phyloP scores from a whole-genome alignment of 768 basidiomycete genomes.

The Kwoniella dejecticola region DNA sequence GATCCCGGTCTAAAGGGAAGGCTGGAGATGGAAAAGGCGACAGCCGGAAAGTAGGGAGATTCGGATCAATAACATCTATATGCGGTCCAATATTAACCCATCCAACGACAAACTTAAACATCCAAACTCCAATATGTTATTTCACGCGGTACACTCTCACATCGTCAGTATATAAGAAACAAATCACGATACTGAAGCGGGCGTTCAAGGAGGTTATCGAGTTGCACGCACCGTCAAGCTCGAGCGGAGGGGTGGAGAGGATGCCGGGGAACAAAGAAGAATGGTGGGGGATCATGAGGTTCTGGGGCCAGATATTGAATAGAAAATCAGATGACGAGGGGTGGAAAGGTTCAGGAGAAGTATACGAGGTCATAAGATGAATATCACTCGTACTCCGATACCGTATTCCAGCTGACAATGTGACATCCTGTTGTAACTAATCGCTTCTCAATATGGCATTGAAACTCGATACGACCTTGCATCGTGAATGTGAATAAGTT shows the following conservation, averaged over 20 bases:
- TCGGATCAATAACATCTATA: slow-evolving; percentile 41
- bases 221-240: slow-evolving; percentile 16
- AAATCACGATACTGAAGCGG: slow-evolving; percentile 16
- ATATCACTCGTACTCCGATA: not conserved
- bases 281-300: slow-evolving; percentile 52
- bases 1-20: too few relatives aligned
- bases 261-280: slow-evolving; percentile 49
- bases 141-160: slow-evolving; percentile 32
- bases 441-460: too few relatives aligned
- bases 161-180: slow-evolving; percentile 26
- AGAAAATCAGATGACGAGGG: slow-evolving; percentile 31
- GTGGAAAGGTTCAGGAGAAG: slow-evolving; percentile 50
- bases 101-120: slow-evolving; percentile 22
- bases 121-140: slow-evolving; percentile 40
- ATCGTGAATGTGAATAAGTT: too few relatives aligned
- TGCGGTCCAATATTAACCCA: slow-evolving; percentile 42
- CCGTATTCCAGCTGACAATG: too few relatives aligned
- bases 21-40: too few relatives aligned
- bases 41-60: slow-evolving; percentile 10
- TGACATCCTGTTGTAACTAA: too few relatives aligned
- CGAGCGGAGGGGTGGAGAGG: slow-evolving; percentile 16
- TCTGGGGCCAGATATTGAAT: slow-evolving; percentile 50
- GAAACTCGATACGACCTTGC: too few relatives aligned
- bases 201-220: slow-evolving; percentile 35
- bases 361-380: slow-evolving; percentile 51